A percentile compares a stretch with the other conserved stretches of the same genome.
Evolutionary conservation across 805 yeast species (phyloP).

Genomic region (Wickerhamiella cacticola): DNA sequence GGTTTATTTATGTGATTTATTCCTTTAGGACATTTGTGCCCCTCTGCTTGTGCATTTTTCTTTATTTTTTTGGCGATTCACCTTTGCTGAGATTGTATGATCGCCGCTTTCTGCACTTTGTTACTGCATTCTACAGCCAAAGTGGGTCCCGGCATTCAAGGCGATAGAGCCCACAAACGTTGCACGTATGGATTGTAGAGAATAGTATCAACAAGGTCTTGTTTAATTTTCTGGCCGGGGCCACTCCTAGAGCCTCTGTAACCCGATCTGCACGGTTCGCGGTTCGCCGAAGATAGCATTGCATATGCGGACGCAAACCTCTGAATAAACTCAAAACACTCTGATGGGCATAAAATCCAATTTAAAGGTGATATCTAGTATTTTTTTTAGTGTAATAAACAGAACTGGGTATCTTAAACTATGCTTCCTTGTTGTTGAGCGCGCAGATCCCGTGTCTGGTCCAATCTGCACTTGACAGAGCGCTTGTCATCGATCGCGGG

Average conservation of each 20-base stretch:
- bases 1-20: no score
- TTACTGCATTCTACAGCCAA: not conserved
- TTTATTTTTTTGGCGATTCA: not conserved
- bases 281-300: not conserved
- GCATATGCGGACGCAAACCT: not conserved
- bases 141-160: not conserved
- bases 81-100: not conserved
- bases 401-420: not conserved
- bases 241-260: no score
- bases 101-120: not conserved
- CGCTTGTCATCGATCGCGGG: slow-evolving; percentile 1
- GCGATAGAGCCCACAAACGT: not conserved
- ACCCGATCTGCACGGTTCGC: no score
- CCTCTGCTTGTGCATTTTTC: not conserved
- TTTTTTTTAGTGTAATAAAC: no score
- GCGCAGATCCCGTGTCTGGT: not conserved
- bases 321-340: no score
- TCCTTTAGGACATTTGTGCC: no score
- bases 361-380: no score
- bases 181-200: no score
- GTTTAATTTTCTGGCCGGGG: no score
- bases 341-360: no score
- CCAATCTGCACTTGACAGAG: no score
- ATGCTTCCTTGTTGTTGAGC: not conserved
- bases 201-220: no score